Evolutionary conservation across 1,284 basidiomycete species (phyloP).

Genomic region (Wallemia mellicola): DNA sequence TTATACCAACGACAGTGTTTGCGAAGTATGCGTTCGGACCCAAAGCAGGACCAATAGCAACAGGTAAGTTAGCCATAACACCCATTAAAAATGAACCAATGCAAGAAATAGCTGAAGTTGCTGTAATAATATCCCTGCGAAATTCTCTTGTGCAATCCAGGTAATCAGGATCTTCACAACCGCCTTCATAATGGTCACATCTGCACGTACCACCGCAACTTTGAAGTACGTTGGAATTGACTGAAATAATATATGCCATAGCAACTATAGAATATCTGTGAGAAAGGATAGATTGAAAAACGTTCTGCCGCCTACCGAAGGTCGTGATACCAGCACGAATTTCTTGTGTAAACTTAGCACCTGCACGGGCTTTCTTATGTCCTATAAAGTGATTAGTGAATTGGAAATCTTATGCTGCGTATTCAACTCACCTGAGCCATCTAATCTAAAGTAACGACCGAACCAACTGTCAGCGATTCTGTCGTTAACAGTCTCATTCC

Average conservation of each 20-base stretch:
- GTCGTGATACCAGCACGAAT: conserved; percentile 52
- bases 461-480: conserved; percentile 32
- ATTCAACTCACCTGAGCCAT: conserved; percentile 35
- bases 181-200: conserved; percentile 19
- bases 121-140: conserved; percentile 32
- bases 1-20: conserved; percentile 58
- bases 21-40: conserved; percentile 43
- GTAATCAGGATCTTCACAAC: conserved; percentile 27
- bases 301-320: conserved; percentile 36
- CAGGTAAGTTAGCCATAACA: conserved; percentile 47
- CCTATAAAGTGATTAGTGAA: no score
- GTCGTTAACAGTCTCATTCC: conserved; percentile 11
- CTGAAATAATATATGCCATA: conserved; percentile 14
- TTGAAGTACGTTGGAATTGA: conserved; percentile 30
- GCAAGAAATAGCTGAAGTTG: conserved; percentile 43
- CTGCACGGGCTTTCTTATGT: not conserved
- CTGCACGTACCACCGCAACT: conserved; percentile 53
- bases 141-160: conserved; percentile 33
- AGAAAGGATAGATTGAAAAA: not conserved
- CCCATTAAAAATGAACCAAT: conserved; percentile 57
- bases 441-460: conserved; percentile 53
- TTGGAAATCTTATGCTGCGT: no score
- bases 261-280: conserved; percentile 5
- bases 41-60: conserved; percentile 36
- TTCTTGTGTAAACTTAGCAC: conserved; percentile 23